Evolutionary conservation across 768 basidiomycete species (phyloP).

Genomic region (Psilocybe cyanescens): DNA sequence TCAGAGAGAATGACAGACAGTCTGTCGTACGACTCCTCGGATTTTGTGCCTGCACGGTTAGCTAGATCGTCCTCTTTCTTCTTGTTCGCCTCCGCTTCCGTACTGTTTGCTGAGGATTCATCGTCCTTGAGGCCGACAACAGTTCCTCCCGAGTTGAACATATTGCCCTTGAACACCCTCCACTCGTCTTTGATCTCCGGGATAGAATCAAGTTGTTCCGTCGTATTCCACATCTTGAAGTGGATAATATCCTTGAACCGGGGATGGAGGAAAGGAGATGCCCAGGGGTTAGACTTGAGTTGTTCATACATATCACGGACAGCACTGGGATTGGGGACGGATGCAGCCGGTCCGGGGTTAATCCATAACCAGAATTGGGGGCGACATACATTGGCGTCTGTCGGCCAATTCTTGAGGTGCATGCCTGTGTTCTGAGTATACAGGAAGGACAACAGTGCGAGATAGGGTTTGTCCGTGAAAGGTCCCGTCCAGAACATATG

Average conservation of each 20-base stretch:
- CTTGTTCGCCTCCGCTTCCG: conserved; percentile 49
- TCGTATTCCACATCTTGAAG: conserved; percentile 97
- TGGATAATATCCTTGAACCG: conserved; percentile 87
- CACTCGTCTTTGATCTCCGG: conserved; percentile 89
- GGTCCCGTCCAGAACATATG: conserved; percentile 98
- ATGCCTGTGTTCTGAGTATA: conserved; percentile 92
- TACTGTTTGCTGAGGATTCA: conserved; percentile 45
- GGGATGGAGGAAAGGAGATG: conserved; percentile 87
- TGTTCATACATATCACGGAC: conserved; percentile 81
- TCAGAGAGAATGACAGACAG: conserved; percentile 92
- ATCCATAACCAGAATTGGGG: conserved; percentile 98
- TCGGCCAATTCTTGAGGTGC: conserved; percentile 50
- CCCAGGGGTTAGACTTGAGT: conserved; percentile 85
- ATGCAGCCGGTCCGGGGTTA: conserved; percentile 89
- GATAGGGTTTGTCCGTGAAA: conserved; percentile 96
- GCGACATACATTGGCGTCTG: conserved; percentile 62
- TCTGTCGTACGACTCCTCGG: conserved; percentile 85
- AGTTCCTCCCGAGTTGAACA: conserved; percentile 89
- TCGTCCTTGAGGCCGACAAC: conserved; percentile 63
- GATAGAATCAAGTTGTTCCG: conserved; percentile 89
- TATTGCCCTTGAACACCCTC: conserved; percentile 67
- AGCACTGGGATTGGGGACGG: conserved; percentile 79
- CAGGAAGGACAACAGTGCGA: conserved; percentile 89
- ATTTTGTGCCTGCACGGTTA: conserved; percentile 89
- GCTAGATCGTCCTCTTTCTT: conserved; percentile 53